Conservation (phyloP, 129 eudicot genomes). For the Flaveria ramosissima region DNA sequence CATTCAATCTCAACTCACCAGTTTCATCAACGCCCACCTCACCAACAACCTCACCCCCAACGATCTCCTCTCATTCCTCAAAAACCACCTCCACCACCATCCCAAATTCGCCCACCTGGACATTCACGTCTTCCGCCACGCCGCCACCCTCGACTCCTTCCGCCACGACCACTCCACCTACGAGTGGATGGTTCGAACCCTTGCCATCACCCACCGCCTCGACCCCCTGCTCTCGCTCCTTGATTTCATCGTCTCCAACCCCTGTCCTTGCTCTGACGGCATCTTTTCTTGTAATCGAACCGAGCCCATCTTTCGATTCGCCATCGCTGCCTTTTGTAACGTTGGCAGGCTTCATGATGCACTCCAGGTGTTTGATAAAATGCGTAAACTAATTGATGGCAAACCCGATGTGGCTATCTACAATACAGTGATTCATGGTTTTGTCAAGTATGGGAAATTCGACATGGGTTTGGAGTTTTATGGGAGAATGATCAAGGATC, state of each 20-base stretch:
- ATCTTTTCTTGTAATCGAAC: slow-evolving; percentile 75
- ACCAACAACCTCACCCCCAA: slow-evolving; percentile 56
- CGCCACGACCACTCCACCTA: slow-evolving; percentile 86
- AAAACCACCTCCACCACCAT: slow-evolving; percentile 71
- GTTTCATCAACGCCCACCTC: slow-evolving; percentile 62
- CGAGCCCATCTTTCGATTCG: slow-evolving; percentile 69
- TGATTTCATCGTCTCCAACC: slow-evolving; percentile 63
- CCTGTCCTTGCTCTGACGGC: slow-evolving; percentile 94
- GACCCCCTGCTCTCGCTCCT: slow-evolving; percentile 45
- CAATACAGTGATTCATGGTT: slow-evolving; percentile 71
- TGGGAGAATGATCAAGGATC: slow-evolving; percentile 56
- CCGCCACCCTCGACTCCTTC: slow-evolving; percentile 73
- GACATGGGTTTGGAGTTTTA: slow-evolving; percentile 66
- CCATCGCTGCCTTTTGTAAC: slow-evolving; percentile 62
- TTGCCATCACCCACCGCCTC: slow-evolving; percentile 66
- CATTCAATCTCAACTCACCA: slow-evolving; percentile 52
- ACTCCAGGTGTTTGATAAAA: slow-evolving; percentile 49
- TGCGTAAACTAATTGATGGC: slow-evolving; percentile 77
- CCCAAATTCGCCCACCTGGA: slow-evolving; percentile 82
- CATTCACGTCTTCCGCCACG: slow-evolving; percentile 73
- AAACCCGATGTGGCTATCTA: slow-evolving; percentile 62
- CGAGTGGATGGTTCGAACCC: slow-evolving; percentile 73
- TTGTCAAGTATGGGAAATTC: slow-evolving; percentile 48
- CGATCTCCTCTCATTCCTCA: slow-evolving; percentile 64
- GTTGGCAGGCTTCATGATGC: slow-evolving; percentile 70